Evolutionary conservation across 2,329 filamentous ascomycete species (phyloP).

Genomic region (Stachybotrys echinatus): DNA sequence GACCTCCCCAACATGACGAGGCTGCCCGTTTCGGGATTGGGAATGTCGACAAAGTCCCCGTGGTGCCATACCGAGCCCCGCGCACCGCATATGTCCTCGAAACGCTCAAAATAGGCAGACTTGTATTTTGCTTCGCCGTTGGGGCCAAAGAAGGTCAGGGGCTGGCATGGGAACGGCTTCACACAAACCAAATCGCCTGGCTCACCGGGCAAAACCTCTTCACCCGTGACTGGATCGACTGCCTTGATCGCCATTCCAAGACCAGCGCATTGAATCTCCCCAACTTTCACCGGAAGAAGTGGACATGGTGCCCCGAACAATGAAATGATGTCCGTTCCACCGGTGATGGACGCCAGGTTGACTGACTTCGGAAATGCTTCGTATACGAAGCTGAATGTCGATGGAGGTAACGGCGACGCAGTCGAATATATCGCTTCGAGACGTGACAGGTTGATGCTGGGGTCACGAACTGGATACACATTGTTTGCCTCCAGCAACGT

Average conservation of each 20-base stretch:
- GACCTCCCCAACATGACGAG: slow-evolving; percentile 88
- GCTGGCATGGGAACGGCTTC: slow-evolving; percentile 83
- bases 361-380: slow-evolving; percentile 71
- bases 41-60: slow-evolving; percentile 76
- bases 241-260: slow-evolving; percentile 73
- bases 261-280: slow-evolving; percentile 73
- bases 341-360: slow-evolving; percentile 89
- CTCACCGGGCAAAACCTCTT: slow-evolving; percentile 52
- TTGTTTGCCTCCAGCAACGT: slow-evolving; percentile 80
- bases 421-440: slow-evolving; percentile 90
- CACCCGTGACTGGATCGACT: slow-evolving; percentile 52
- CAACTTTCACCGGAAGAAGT: slow-evolving; percentile 64
- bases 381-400: slow-evolving; percentile 89
- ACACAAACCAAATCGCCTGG: slow-evolving; percentile 87
- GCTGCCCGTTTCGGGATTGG: slow-evolving; percentile 65
- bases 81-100: slow-evolving; percentile 41
- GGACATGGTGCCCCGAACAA: slow-evolving; percentile 85
- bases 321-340: slow-evolving; percentile 94
- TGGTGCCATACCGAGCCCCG: slow-evolving; percentile 73
- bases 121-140: slow-evolving; percentile 65
- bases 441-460: slow-evolving; percentile 51
- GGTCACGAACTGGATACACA: slow-evolving; percentile 50
- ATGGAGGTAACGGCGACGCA: slow-evolving; percentile 85
- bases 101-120: slow-evolving; percentile 83
- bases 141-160: slow-evolving; percentile 79